A percentile compares a stretch with the other conserved stretches of the same genome.
phyloP scores from a whole-genome alignment of 306 rosid species.

The Gastrolobium bilobum region DNA sequence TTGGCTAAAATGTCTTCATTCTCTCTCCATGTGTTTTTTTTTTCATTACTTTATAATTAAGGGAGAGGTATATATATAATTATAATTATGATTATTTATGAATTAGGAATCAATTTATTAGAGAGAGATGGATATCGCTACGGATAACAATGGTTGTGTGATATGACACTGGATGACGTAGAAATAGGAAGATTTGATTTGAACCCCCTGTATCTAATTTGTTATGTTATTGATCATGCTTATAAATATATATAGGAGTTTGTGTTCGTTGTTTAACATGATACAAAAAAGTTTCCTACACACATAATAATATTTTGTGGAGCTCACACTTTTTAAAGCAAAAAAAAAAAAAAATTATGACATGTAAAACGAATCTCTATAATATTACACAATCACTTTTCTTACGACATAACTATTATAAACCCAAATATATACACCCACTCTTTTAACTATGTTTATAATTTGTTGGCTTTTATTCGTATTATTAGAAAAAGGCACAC shows the following conservation, averaged over 20 bases:
- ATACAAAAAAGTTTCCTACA: no score
- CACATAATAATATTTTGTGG: no score
- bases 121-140: background rate
- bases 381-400: no score
- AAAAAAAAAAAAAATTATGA: no score
- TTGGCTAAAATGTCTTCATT: slow-evolving; percentile 49
- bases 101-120: background rate
- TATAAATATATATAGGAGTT: no score
- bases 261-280: no score
- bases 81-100: background rate
- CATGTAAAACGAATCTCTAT: no score
- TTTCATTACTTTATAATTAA: background rate
- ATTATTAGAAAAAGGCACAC: background rate
- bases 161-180: slow-evolving; percentile 39
- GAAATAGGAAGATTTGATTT: slow-evolving; percentile 25
- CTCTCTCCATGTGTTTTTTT: slow-evolving; percentile 19
- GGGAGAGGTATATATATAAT: slow-evolving; percentile 13
- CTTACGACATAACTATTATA: no score
- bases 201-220: no score
- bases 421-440: no score
- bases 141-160: slow-evolving; percentile 19
- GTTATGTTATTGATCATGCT: no score
- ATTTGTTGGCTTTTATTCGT: background rate
- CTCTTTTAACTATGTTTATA: background rate
- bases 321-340: no score